Evolutionary conservation across 1,284 basidiomycete species (phyloP), one percentile per base, ranked within the genome.

Genomic region (Pisolithus thermaeus): DNA sequence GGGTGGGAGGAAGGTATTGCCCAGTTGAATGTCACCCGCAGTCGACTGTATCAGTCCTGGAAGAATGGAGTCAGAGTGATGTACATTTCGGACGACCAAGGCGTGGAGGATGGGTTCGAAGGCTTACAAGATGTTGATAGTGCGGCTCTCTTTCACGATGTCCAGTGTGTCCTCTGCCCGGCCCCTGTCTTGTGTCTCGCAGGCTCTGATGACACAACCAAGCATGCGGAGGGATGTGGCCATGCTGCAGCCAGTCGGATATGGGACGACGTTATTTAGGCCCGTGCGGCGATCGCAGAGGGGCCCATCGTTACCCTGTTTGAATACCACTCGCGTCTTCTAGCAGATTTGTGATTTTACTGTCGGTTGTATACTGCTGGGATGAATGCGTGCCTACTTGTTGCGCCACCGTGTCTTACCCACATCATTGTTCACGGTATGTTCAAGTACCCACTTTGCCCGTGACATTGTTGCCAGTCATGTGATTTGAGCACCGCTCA

Each of bases 1-100:
- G 84, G 84, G 8, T 87, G 84, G 84, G 64, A 64, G 3, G 74
- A 79, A 53, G 83, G 83, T 8, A 60, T 84, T 46, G 61, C 66
- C 20, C 73, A 74, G 46, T 68, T 84, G 23, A 62, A 61, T 20
- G 69, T 71, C 6, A 71, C 71, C 11, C 72, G 75, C 35, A 58
- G 59, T 7, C 68, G 79, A 45, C 53, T 80, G 46, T 67, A 70
- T 49, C 68, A 70, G 49, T 81, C 75, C 27, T 76, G 74, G 60
- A 64, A 59, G 44, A 77, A 78, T 55, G 77, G 75, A 3, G 59
- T 73, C 23, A 69, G 68, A 28, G 62, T 80, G 27, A 62, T 83
- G 65, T 63, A 64, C 18, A 70, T 74, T 47, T 42, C 55, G 22
- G 63, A 58, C 5, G 62, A 67, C 22, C 67, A 61, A 18, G 64